Base-by-base conservation (phyloP, 495 filamentous ascomycete species). In the Aspergillus ostianus region DNA sequence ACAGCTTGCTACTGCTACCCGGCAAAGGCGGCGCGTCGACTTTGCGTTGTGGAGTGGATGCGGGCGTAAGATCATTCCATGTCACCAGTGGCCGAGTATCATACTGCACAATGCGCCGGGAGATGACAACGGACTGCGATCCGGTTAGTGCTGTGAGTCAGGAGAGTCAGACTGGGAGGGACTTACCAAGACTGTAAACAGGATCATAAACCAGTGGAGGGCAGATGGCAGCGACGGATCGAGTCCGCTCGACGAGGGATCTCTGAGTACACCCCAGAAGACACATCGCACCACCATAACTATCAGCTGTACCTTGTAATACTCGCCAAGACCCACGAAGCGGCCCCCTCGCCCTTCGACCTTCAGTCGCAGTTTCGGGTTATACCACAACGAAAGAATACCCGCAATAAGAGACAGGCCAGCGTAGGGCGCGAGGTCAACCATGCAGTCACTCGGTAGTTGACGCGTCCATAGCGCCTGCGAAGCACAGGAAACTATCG, bases 341-440 rank as follows among this genome's bases (percentile, higher is more conserved):
- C 87, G 84, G 27, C 80, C 85, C 46, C 78, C 80, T 62, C 85
- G 80, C 21, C 87, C 85, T 55, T 82, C 79, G n/a, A 85, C 73
- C 64, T 85, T 85, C 61, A 87, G 73, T 59, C 81, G 79, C 65
- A 91, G 78, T 56, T 81, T 82, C 7, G 89, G 89, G 61, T 92
- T 93, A 88, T 90, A 96, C 84, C 88, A 92, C 13, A 86, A 69
- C 2, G 87, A 82, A 6, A 83, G 62, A 26, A 87, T 60, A 23
- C 82, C 84, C 3, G 82, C 70, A 20, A 80, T 59, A 26, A 88
- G 73, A 17, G 80, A 73, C 74, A 68, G 60, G 36, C 65, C 79
- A 60, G 72, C 85, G 57, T 56, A 76, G 46, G 75, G 66, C 57
- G 70, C 67, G 62, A 75, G 23, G 60, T 74, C 68, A 32, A 59